phyloP scores from a whole-genome alignment of 2,329 filamentous ascomycete genomes.

The Fusarium gaditjirri region DNA sequence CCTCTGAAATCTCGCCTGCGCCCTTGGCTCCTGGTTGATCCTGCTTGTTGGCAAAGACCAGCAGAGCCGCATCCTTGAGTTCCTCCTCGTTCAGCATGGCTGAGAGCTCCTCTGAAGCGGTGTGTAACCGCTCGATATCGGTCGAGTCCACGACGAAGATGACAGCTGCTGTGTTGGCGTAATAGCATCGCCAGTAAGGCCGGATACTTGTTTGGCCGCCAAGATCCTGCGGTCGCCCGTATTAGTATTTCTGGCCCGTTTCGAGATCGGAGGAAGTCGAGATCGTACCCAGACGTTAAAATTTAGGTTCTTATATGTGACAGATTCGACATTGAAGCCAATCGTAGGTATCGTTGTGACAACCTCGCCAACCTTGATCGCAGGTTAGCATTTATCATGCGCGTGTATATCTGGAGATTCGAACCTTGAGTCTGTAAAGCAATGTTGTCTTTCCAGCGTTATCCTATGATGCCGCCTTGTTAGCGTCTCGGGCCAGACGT shows the following conservation, averaged over 20 bases:
- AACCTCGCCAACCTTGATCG: slow-evolving; percentile 88
- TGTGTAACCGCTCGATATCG: slow-evolving; percentile 94
- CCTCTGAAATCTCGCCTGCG: slow-evolving; percentile 95
- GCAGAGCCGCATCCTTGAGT: slow-evolving; percentile 86
- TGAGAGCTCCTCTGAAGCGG: slow-evolving; percentile 89
- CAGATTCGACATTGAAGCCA: slow-evolving; percentile 98
- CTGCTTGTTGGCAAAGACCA: slow-evolving; percentile 99
- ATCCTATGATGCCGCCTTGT: slow-evolving; percentile 67
- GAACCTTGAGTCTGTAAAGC: slow-evolving; percentile 92
- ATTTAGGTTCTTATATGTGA: slow-evolving; percentile 97
- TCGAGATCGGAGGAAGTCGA: background rate
- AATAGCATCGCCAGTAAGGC: slow-evolving; percentile 99
- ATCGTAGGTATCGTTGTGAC: slow-evolving; percentile 99
- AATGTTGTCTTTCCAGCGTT: slow-evolving; percentile 98
- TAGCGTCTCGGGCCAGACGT: slow-evolving; percentile 32
- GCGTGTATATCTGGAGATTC: slow-evolving; percentile 1
- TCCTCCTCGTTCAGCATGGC: slow-evolving; percentile 99
- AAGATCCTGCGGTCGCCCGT: slow-evolving; percentile 70
- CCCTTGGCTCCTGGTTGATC: slow-evolving; percentile 97
- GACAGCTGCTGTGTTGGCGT: slow-evolving; percentile 96
- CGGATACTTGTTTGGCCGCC: slow-evolving; percentile 98
- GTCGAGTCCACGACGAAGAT: slow-evolving; percentile 99
- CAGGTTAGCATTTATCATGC: slow-evolving; percentile 22
- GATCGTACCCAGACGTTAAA: slow-evolving; percentile 94
- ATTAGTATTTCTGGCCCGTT: slow-evolving; percentile 11